Evolutionary conservation across 1,284 basidiomycete genomes (phyloP).

Genomic region (Ustilago loliicola): DNA sequence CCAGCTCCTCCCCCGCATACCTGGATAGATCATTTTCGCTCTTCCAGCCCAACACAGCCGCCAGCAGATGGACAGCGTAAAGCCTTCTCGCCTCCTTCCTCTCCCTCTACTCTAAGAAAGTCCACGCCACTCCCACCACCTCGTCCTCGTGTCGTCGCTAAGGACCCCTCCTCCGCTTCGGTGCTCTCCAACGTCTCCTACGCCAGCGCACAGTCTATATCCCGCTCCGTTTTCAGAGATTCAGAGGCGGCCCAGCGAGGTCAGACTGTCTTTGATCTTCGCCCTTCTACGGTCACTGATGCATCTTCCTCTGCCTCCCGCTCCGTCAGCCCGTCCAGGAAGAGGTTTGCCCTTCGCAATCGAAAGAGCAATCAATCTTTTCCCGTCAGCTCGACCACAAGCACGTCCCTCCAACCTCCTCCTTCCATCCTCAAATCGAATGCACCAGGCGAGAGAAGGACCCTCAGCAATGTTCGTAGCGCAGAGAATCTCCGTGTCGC

Average conservation of each 20-base stretch:
- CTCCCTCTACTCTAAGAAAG: conserved; percentile 13
- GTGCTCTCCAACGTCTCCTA: conserved; percentile 43
- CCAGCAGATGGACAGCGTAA: background rate
- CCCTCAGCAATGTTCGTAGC: conserved; percentile 27
- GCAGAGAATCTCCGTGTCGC: conserved; percentile 43
- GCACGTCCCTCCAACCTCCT: conserved; percentile 15
- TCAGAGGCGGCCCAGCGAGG: conserved; percentile 28
- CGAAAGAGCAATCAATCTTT: conserved; percentile 42
- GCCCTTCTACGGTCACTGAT: background rate
- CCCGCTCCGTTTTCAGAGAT: conserved; percentile 41
- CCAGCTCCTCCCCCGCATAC: conserved; percentile 9
- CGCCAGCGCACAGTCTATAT: conserved; percentile 44
- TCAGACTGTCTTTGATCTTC: conserved; percentile 14
- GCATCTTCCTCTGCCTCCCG: conserved; percentile 19
- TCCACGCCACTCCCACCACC: conserved; percentile 3
- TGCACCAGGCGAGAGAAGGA: background rate
- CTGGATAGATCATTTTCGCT: conserved; percentile 22
- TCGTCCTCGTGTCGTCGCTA: conserved; percentile 25
- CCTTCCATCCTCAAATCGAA: conserved; percentile 20
- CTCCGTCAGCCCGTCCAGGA: conserved; percentile 25
- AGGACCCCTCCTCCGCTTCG: conserved; percentile 44
- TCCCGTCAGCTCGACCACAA: background rate
- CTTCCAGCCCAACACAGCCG: background rate
- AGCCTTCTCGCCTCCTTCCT: conserved; percentile 11
- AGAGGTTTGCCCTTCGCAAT: conserved; percentile 19